Conservation (phyloP, 495 filamentous ascomycete genomes). For the Podospora pseudopauciseta region DNA sequence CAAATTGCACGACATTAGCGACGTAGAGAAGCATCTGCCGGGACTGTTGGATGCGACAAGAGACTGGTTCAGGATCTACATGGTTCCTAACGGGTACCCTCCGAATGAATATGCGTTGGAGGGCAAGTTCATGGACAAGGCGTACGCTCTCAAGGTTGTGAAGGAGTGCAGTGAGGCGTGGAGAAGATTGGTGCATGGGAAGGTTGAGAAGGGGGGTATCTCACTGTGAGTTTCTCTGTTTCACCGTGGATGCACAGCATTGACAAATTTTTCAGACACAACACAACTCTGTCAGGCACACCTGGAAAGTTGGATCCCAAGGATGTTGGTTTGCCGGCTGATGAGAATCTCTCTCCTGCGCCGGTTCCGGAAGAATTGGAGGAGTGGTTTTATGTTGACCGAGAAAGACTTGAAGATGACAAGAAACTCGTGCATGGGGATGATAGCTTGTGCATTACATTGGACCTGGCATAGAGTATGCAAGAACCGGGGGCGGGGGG, state of each 20-base stretch:
- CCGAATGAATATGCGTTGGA: slow-evolving; percentile 21
- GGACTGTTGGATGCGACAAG: slow-evolving; percentile 27
- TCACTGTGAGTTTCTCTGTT: slow-evolving; percentile 14
- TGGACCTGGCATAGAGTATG: background rate
- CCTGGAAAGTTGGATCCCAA: slow-evolving; percentile 25
- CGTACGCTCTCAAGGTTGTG: slow-evolving; percentile 22
- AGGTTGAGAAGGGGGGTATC: slow-evolving; percentile 16
- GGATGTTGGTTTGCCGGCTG: slow-evolving; percentile 20
- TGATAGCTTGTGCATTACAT: background rate
- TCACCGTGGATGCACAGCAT: background rate
- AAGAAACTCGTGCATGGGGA: background rate
- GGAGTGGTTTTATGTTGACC: slow-evolving; percentile 18
- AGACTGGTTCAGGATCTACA: slow-evolving; percentile 32
- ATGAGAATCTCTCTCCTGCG: slow-evolving; percentile 24
- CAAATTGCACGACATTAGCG: slow-evolving; percentile 26
- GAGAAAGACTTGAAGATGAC: background rate
- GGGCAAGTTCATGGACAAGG: slow-evolving; percentile 12
- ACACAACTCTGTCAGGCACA: slow-evolving; percentile 25
- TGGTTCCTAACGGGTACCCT: slow-evolving; percentile 20
- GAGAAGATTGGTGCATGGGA: slow-evolving; percentile 22
- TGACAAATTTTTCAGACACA: slow-evolving; percentile 17
- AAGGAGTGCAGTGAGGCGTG: slow-evolving; percentile 21
- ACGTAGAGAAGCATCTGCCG: slow-evolving; percentile 27
- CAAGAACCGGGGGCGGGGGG: too few relatives aligned
- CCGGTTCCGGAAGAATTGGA: background rate